Evolutionary conservation across 2,329 filamentous ascomycete species (phyloP), one percentile per base, ranked within the genome.

Genomic region (Pyrenophora tritici-repentis): DNA sequence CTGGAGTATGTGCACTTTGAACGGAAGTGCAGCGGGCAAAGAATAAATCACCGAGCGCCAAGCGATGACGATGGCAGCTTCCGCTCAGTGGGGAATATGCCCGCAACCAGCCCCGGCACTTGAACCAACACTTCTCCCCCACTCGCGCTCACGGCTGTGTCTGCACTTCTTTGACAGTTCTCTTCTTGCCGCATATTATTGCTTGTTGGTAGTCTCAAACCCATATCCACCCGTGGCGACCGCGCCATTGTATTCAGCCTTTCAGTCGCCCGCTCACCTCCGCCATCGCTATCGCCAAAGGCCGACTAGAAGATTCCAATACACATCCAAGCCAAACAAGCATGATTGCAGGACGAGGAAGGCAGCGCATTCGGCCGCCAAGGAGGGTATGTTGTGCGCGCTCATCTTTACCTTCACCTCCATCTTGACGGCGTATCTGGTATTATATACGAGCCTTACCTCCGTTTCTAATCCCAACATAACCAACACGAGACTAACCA

Each of bases 291-390:
- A 39, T 31, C 29, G 34, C 43, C 35, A 14, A 13, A 37, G n/a
- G 17, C 12, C 36, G 34, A 13, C 39, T 39, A 33, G 37, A 9
- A 10, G n/a, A 24, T 33, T 17, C 22, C 22, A n/a, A 36, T 12
- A 20, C 24, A 16, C 31, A 47, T n/a, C 31, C 32, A 26, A 46
- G 42, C 31, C 31, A 41, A 18, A 38, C 38, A 34, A 75, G 66
- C 7, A 81, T 83, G 79, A 74, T 79, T 56, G 78, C 83, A 68
- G 76, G 76, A 53, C 78, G 82, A 68, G 81, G 81, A 41, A 78
- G 81, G 55, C 78, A 81, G 37, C 88, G 86, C 68, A 89, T 90
- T 54, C 78, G 86, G 45, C 83, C 86, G 49, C 87, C 87, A 31
- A 78, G 85, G 68, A 80, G 84, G 73, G 87, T 90, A 79, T 71